Evolutionary conservation across 2,329 filamentous ascomycete species (phyloP), one percentile per base, ranked within the genome.

Genomic region (Fonsecaea monophora): DNA sequence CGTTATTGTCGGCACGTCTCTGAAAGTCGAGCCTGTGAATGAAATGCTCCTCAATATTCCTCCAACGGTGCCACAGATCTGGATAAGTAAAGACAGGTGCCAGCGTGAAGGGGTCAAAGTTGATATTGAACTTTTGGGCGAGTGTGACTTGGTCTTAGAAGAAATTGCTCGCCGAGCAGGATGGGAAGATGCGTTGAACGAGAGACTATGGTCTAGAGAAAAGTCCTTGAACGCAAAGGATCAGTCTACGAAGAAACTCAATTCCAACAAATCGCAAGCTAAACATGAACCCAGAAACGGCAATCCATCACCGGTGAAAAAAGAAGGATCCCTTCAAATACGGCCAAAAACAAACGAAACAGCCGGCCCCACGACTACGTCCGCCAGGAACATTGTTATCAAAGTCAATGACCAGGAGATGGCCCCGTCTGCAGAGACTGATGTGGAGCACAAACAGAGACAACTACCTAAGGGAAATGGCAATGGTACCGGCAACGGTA

Each of bases 21-120:
- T 99, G 76, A 97, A 98, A 78, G 95, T 99, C 2, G 93, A 92
- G 1, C 95, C 95, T 38, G 95, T 99, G 2, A 94, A 91, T 38
- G 94, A 98, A 78, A 92, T 99, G 55, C 91, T 93, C 1, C 90
- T 90, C 40, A 91, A 90, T 73, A 78, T 97, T 53, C 92, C 92
- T 1, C 81, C 87, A n/a, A 79, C 91, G 67, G 88, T 97, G 45
- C 94, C 94, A 6, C 93, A 97, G 79, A 91, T 97, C 69, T 96
- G 95, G 79, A 92, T 97, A 73, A 72, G 69, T 63, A 73, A 72
- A 48, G 68, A 72, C 35, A 64, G 69, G 13, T 72, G 69, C 53
- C 65, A 67, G 45, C 94, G 98, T 78, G 68, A 71, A 50, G 70
- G 70, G n/a, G 91, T 96, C 77, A 92, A 96, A 77, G 98, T 99